phyloP scores from a whole-genome alignment of 805 yeast genomes.

The Candida piceae region DNA sequence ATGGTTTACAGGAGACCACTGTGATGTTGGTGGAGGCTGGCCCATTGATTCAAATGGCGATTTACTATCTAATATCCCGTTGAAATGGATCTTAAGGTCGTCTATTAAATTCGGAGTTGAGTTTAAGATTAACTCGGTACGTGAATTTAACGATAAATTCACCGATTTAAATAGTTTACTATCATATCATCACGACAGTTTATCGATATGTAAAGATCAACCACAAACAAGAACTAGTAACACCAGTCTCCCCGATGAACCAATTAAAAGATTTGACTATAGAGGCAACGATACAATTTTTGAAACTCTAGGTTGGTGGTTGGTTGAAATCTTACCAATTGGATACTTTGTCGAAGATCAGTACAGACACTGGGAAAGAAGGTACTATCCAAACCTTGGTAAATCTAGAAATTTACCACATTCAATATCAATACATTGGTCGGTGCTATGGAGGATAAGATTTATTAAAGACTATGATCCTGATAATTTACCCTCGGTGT shows the following conservation, averaged over 20 bases:
- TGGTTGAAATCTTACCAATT: conserved; percentile 55
- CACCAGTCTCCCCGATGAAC: conserved; percentile 23
- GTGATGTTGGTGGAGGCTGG: conserved; percentile 72
- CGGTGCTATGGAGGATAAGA: conserved; percentile 52
- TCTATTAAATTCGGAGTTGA: conserved; percentile 46
- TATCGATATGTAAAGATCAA: too few relatives aligned
- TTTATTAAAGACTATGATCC: conserved; percentile 43
- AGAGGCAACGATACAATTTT: conserved; percentile 31
- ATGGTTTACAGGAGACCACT: conserved; percentile 69
- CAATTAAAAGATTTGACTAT: conserved; percentile 31
- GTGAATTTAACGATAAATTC: conserved; percentile 35
- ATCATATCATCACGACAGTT: conserved; percentile 46
- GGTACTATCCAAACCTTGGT: conserved; percentile 54
- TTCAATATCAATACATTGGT: conserved; percentile 51
- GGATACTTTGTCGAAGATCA: conserved; percentile 45
- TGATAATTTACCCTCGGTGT: conserved; percentile 34
- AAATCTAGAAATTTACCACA: conserved; percentile 44
- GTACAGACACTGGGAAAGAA: conserved; percentile 45
- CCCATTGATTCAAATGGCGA: conserved; percentile 40
- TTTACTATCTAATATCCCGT: conserved; percentile 42
- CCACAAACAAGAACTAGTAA: too few relatives aligned
- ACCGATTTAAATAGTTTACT: conserved; percentile 38
- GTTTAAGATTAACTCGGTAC: conserved; percentile 38
- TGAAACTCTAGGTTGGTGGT: conserved; percentile 50
- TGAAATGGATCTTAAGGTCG: conserved; percentile 58